Evolutionary conservation across 225 moss, liverwort and hornwort genomes (phyloP).

Genomic region (Pleurozium schreberi): DNA sequence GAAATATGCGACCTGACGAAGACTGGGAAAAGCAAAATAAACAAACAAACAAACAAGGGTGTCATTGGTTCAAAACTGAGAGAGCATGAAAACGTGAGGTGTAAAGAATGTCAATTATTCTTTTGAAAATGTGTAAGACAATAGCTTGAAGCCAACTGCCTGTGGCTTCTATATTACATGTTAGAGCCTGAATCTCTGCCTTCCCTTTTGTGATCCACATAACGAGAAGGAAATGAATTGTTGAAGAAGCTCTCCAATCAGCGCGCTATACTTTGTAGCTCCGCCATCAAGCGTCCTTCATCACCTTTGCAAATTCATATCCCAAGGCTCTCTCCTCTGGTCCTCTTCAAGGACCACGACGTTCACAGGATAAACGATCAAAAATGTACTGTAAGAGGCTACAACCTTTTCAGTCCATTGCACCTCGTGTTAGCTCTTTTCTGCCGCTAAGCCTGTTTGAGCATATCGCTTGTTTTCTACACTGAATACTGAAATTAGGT

Average conservation of each 20-base stretch:
- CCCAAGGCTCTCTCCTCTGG: conserved; percentile 17
- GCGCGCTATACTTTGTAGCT: conserved; percentile 12
- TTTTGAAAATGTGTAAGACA: conserved; percentile 26
- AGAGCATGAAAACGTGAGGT: background rate
- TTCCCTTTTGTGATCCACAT: conserved; percentile 4
- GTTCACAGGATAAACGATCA: conserved; percentile 5
- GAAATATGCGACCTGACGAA: background rate
- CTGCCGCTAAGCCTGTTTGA: too few relatives aligned
- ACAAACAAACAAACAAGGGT: background rate
- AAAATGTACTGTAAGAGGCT: conserved; percentile 20
- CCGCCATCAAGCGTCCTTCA: conserved; percentile 1
- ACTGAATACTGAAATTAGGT: too few relatives aligned
- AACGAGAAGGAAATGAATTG: conserved; percentile 22
- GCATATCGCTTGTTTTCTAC: too few relatives aligned
- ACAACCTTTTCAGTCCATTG: conserved; percentile 50
- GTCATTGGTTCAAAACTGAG: background rate
- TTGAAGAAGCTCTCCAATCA: conserved; percentile 19
- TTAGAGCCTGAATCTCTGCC: conserved; percentile 29
- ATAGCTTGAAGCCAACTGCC: conserved; percentile 24
- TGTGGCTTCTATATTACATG: conserved; percentile 23
- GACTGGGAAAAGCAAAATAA: background rate
- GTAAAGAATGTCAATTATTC: conserved; percentile 44
- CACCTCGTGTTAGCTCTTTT: too few relatives aligned
- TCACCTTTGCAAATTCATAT: background rate
- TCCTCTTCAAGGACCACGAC: background rate